Evolutionary conservation across 805 yeast genomes (phyloP), one percentile per base, ranked within the genome.

Genomic region (Schwanniomyces vanrijiae): DNA sequence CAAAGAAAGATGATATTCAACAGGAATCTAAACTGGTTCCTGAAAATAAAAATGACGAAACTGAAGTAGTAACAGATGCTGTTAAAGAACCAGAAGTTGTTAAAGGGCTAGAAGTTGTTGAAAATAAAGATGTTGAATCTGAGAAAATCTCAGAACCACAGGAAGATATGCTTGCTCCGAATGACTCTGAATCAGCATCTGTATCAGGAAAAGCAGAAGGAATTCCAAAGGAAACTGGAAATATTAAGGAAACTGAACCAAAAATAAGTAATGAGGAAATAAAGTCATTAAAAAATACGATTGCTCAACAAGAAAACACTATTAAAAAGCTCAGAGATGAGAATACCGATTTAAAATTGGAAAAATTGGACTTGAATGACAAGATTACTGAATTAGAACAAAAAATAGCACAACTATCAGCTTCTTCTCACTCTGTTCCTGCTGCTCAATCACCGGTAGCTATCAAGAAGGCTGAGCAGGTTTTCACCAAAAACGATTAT

Each of bases 281-380:
- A 19, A 49, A 44, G 22, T 42, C 46, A 19, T 59, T 69, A 16
- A 55, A 55, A 28, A 55, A 53, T 9, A 63, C 65, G 4, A 56
- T 72, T 10, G 61, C 56, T 26, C 59, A 54, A 33, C 76, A 70
- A 34, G 61, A 64, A 43, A 55, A 48, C 24, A 71, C 74, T 31
- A 72, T 73, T 38, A 59, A 56, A 41, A 65, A 62, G 42, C 56
- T 72, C 31, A 59, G 76, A 34, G 73, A 71, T 48, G 75, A 71
- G 47, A 71, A 71, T 48, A 70, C 77, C 18, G 74, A 71, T 46
- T 62, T 73, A 46, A 71, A 73, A 48, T 61, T 73, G 25, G 55
- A 61, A 10, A 57, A 60, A 35, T 65, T 71, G 75, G 76, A 71
- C 44, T 56, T 70, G 44, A 55, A 64, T 19, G 76, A 73, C 42